A percentile compares a stretch with the other conserved stretches of the same genome.
phyloP scores from a whole-genome alignment of 2,329 filamentous ascomycete genomes.

The Apiospora hydei region DNA sequence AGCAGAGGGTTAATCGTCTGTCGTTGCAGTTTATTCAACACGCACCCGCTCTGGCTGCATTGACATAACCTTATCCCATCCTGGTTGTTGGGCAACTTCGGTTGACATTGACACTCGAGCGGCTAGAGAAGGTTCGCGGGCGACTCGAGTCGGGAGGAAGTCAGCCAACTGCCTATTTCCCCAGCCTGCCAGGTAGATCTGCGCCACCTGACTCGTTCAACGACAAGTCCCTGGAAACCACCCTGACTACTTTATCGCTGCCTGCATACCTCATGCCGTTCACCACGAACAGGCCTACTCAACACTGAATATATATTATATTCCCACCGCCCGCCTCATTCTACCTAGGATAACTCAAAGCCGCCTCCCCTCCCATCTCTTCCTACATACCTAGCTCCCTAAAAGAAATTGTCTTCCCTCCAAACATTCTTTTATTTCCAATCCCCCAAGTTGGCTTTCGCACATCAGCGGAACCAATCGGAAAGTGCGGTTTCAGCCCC shows the following conservation, averaged over 20 bases:
- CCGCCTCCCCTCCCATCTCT: neutral
- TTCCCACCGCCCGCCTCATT: neutral
- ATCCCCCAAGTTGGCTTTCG: neutral
- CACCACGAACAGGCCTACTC: neutral
- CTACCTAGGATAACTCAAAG: neutral
- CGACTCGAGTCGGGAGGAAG: conserved; percentile 1
- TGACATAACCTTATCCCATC: neutral
- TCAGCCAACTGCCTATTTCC: neutral
- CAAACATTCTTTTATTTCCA: neutral
- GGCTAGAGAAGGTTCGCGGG: neutral
- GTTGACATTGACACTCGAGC: neutral
- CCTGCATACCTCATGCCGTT: neutral
- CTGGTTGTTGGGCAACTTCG: neutral
- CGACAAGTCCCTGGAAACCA: conserved; percentile 10
- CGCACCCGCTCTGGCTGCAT: conserved; percentile 3
- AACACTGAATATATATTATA: conserved; percentile 1
- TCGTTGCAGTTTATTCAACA: neutral
- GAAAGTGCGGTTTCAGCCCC: neutral
- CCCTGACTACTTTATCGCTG: neutral
- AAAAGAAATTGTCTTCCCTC: neutral
- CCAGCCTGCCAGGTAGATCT: conserved; percentile 11
- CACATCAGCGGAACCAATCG: conserved; percentile 1
- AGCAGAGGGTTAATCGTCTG: neutral
- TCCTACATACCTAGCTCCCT: neutral
- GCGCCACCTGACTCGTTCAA: conserved; percentile 3